These are phyloP conservation scores for Chaetomiaceae sp. DNA, from an alignment of 2,329 filamentous ascomycete genomes.

Conservation along the genomic window DNA sequence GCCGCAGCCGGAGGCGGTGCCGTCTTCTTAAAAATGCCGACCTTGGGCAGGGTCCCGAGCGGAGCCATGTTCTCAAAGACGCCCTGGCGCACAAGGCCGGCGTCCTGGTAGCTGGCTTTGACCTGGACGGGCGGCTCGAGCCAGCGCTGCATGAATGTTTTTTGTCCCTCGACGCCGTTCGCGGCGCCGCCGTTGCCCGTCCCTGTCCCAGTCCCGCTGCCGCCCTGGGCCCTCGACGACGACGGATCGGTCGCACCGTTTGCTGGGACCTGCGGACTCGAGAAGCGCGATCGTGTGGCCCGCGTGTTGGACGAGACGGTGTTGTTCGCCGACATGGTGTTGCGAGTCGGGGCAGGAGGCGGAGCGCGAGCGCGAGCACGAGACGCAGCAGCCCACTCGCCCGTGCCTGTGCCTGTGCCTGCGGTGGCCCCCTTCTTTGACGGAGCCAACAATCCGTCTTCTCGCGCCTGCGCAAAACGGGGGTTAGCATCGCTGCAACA, in stretches of 20 bases:
- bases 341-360: slow-evolving; percentile 10
- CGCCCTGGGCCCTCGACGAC: slow-evolving; percentile 13
- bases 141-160: slow-evolving; percentile 52
- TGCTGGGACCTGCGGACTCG: slow-evolving; percentile 44
- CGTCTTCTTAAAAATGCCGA: slow-evolving; percentile 52
- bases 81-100: slow-evolving; percentile 66
- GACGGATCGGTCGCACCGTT: slow-evolving; percentile 25
- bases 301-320: slow-evolving; percentile 43
- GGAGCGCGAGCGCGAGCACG: neutral
- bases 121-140: slow-evolving; percentile 54
- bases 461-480: slow-evolving; percentile 27
- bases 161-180: slow-evolving; percentile 35
- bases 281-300: slow-evolving; percentile 52
- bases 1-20: slow-evolving; percentile 23
- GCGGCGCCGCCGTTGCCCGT: slow-evolving; percentile 26
- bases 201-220: slow-evolving; percentile 15
- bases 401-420: no score
- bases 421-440: slow-evolving; percentile 25
- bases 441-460: slow-evolving; percentile 17
- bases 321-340: slow-evolving; percentile 21
- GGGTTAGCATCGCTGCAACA: slow-evolving; percentile 23
- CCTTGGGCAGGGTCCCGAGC: slow-evolving; percentile 67
- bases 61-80: slow-evolving; percentile 82
- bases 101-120: slow-evolving; percentile 73
- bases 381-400: slow-evolving; percentile 14